Evolutionary conservation across 2,329 filamentous ascomycete genomes (phyloP).

Genomic region (Aspergillus brunneoviolaceus): DNA sequence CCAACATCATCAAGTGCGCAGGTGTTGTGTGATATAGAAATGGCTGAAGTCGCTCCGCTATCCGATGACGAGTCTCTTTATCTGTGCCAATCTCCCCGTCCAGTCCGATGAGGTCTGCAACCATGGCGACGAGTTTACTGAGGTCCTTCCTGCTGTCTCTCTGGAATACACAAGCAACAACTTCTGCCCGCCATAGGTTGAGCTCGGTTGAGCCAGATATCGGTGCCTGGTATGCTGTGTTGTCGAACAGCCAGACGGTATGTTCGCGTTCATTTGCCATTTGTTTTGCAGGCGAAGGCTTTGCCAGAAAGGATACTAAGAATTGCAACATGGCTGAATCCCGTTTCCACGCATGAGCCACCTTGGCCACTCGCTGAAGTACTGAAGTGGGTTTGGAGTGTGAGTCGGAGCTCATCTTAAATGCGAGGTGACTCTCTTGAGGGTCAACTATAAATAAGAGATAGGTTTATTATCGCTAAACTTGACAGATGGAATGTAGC

Average conservation of each 20-base stretch:
- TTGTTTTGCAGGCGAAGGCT: conserved; percentile 58
- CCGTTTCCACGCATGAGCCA: conserved; percentile 14
- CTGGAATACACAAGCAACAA: conserved; percentile 78
- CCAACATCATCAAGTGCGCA: conserved; percentile 65
- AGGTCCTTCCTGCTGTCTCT: conserved; percentile 67
- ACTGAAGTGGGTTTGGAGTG: conserved; percentile 11
- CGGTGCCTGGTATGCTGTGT: conserved; percentile 68
- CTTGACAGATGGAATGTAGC: no score
- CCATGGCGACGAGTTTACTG: conserved; percentile 65
- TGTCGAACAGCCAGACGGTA: conserved; percentile 86
- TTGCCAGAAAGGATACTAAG: conserved; percentile 34
- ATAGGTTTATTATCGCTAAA: no score
- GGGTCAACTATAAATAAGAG: neutral
- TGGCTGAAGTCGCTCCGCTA: conserved; percentile 59
- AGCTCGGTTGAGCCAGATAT: conserved; percentile 36
- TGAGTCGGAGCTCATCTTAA: conserved; percentile 11
- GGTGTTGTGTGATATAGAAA: conserved; percentile 77
- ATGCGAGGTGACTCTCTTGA: neutral
- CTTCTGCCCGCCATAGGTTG: conserved; percentile 72
- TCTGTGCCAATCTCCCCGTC: conserved; percentile 53
- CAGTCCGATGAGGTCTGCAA: conserved; percentile 69
- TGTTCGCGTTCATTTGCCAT: conserved; percentile 64
- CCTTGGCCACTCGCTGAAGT: conserved; percentile 9
- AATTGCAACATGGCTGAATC: conserved; percentile 24
- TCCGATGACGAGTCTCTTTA: conserved; percentile 59